Base-by-base conservation (phyloP, 78 protist genomes). In the Dictyostelium discoideum region DNA sequence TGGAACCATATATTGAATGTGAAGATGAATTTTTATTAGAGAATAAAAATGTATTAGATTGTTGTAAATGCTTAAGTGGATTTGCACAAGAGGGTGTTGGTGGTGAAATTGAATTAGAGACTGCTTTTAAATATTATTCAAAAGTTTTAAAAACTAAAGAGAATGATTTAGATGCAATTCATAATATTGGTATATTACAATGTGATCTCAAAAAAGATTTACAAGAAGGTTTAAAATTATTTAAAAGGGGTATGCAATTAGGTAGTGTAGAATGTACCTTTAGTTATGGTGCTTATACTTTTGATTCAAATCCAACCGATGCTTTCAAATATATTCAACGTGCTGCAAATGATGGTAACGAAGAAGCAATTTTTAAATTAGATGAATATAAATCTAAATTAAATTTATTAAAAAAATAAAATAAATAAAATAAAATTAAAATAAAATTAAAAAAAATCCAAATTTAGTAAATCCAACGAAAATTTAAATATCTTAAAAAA, bases 31-130 rank as follows among this genome's bases (percentile, higher is more conserved):
- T 37, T 37, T 32, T 32, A 74, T 37, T 74, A 11, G 81, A 74
- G 39, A 74, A 74, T 74, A 74, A 74, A 74, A 37, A 37, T 74
- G 81, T 74, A 26, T 29, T 74, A 7, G 81, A 74, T 74, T 11
- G 81, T 32, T 74, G 81, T 37, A 74, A 74, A 74, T 74, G 81
- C 37, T 74, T 74, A 74, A 37, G 44, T 32, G 81, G 81, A 18
- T 74, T 74, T 6, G 81, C 81, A 32, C 39, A 29, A 39, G 81
- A 74, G 20, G 81, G 81, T 74, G 81, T 74, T 18, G 81, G 81
- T 37, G 81, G 81, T 74, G 48, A 26, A 26, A 37, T 74, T 5
- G 81, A 74, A 16, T 37, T 74, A 37, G 81, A 74, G 39, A 29
- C 42, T 37, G 37, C 81, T 5, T 74, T 74, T 3, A 74, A 29